Base-by-base conservation (phyloP, 345 rosid species). In the Eucalyptus cloeziana region DNA sequence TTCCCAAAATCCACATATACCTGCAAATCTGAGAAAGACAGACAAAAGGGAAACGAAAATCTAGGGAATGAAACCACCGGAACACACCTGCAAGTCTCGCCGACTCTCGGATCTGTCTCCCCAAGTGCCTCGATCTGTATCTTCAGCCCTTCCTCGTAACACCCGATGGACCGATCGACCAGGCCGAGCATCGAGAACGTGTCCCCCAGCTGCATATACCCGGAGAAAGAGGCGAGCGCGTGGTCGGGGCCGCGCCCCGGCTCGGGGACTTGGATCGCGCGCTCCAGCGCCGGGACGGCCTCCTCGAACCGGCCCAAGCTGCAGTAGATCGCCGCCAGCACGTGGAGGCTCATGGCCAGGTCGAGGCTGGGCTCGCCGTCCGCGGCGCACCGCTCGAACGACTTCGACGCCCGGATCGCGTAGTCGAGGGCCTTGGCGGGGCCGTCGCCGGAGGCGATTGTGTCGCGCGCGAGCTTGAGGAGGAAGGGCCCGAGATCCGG, bases 401-500 rank as follows among this genome's bases (percentile, higher is more conserved):
- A 98, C 89, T 94, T 95, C 0, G 99, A 93, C 4, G 99, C 99
- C 3, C 99, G 97, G 91, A 95, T 91, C 31, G 99, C 99, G 60
- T 96, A 98, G 86, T 98, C 99, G 19, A 98, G 89, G 5, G 99
- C 99, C 92, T 94, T 97, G 87, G 90, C 90, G 4, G 99, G 99
- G 24, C 99, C 99, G 51, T 98, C 99, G 5, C 99, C 99, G 13
- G 99, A 97, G 58, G 99, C 99, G 49, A 97, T 95, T 9, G 99
- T 94, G 89, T 98, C 99, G 3, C 99, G 96, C 67, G 99, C 99
- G 87, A 98, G 96, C 89, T 98, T 98, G 33, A 98, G 93, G 43
- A 98, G 98, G 93, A 97, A 97, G 1, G 99, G 99, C 3, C 99
- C 99, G 91, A 98, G 99, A 96, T 97, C 99, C 87, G 99, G 99